Evolutionary conservation across 2,329 filamentous ascomycete genomes (phyloP), one percentile per base, ranked within the genome.

Genomic region (Exserohilum rostratum): DNA sequence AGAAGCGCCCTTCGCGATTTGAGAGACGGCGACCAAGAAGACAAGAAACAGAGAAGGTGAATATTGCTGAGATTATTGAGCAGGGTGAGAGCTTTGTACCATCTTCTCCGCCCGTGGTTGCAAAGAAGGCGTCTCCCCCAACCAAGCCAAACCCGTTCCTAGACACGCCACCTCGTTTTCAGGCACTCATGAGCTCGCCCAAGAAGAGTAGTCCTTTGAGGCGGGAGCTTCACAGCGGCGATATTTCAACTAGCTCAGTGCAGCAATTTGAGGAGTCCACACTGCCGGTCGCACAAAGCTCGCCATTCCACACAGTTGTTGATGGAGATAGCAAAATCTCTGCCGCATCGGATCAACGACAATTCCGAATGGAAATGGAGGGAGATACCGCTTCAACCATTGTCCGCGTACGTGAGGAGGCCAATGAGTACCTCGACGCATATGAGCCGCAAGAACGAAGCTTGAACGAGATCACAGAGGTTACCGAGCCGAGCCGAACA

Each of bases 171-270:
- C 69, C 70, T 42, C 63, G 61, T 12, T 71, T 75, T 37, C 46
- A 65, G 12, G 62, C 48, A 3, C 53, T 67, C 4, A 61, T 61
- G 20, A 60, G 60, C 6, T 71, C 71, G 5, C 71, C 71, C 18
- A 65, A 63, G 20, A 73, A 70, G 47, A 72, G 70, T 38, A 75
- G 72, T 55, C 72, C 71, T n/a, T 55, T 75, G 29, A 63, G 71
- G 22, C 58, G 62, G 22, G 71, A 74, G 49, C 47, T 74, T 42
- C 63, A 57, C 13, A 55, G 54, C 11, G 68, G 68, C 1, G 69
- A 71, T 13, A 63, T 68, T 42, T 65, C 67, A 22, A 60, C 60
- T 22, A 55, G 63, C 35, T 64, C 62, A 2, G 55, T 55, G 4
- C 65, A 58, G 15, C 62, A 60, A 13, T 44, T 57, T 34, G 53